phyloP scores from a whole-genome alignment of 306 rosid species.

The Arachis hypogaea region DNA sequence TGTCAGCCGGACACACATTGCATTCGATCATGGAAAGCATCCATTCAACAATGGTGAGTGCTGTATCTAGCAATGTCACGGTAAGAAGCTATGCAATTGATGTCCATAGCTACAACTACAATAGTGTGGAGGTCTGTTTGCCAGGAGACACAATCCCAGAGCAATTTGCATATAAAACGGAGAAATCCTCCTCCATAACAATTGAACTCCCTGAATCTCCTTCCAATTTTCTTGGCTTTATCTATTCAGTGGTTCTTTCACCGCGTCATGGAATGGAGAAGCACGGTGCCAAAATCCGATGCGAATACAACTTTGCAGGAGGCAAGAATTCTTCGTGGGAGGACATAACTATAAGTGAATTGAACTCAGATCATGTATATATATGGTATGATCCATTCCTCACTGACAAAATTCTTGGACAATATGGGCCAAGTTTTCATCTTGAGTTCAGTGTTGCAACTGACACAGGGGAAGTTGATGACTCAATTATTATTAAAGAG shows the following conservation, averaged over 20 bases:
- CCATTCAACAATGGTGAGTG: not conserved
- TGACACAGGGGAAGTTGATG: not conserved
- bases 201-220: not conserved
- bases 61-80: not conserved
- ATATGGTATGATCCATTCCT: constrained; percentile 27
- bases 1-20: not conserved
- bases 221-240: not conserved
- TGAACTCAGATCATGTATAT: constrained; percentile 11
- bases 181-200: not conserved
- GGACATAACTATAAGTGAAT: not conserved
- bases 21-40: not conserved
- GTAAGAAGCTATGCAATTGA: not conserved
- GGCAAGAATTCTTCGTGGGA: not conserved
- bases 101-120: not conserved
- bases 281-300: not conserved
- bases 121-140: not conserved
- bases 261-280: not conserved
- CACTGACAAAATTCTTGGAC: not conserved
- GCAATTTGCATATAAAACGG: not conserved
- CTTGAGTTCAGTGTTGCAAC: not conserved
- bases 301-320: not conserved
- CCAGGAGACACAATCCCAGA: not conserved
- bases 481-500: not conserved
- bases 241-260: constrained; percentile 3
- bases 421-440: not conserved